These are phyloP conservation scores for Thielaviopsis punctulata DNA, from an alignment of 2,329 filamentous ascomycete genomes.

Conservation along the genomic window DNA sequence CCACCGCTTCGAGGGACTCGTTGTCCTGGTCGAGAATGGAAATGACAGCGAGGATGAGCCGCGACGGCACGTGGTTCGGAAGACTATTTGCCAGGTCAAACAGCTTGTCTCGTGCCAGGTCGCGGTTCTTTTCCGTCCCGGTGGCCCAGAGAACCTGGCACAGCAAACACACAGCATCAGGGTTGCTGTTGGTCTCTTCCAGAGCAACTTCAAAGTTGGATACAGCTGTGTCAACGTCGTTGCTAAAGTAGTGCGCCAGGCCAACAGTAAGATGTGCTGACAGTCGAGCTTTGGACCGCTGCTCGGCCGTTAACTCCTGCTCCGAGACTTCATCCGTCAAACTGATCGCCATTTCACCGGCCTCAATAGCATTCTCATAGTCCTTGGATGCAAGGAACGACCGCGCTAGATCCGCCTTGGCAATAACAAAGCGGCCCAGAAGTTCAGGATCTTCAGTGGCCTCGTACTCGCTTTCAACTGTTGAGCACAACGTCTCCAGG, in stretches of 20 bases:
- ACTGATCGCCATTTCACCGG: conserved; percentile 63
- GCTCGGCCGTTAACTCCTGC: conserved; percentile 45
- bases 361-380: conserved; percentile 55
- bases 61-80: conserved; percentile 60
- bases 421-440: conserved; percentile 61
- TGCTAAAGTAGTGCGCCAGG: conserved; percentile 58
- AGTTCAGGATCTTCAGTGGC: conserved; percentile 58
- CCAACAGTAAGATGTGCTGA: conserved; percentile 78
- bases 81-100: conserved; percentile 62
- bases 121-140: conserved; percentile 54
- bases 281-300: conserved; percentile 53
- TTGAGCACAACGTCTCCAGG: conserved; percentile 48
- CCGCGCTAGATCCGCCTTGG: conserved; percentile 76
- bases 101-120: conserved; percentile 60
- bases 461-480: conserved; percentile 70
- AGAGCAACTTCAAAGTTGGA: conserved; percentile 66
- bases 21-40: conserved; percentile 64
- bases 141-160: conserved; percentile 90
- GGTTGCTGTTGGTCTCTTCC: conserved; percentile 55
- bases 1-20: conserved; percentile 65
- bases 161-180: conserved; percentile 73
- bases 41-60: conserved; percentile 69
- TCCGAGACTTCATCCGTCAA: conserved; percentile 57
- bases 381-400: conserved; percentile 53
- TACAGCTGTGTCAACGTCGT: conserved; percentile 51